A percentile compares a stretch with the other conserved stretches of the same genome.
phyloP scores from a whole-genome alignment of 768 basidiomycete species.

The Boletus subparvulus region DNA sequence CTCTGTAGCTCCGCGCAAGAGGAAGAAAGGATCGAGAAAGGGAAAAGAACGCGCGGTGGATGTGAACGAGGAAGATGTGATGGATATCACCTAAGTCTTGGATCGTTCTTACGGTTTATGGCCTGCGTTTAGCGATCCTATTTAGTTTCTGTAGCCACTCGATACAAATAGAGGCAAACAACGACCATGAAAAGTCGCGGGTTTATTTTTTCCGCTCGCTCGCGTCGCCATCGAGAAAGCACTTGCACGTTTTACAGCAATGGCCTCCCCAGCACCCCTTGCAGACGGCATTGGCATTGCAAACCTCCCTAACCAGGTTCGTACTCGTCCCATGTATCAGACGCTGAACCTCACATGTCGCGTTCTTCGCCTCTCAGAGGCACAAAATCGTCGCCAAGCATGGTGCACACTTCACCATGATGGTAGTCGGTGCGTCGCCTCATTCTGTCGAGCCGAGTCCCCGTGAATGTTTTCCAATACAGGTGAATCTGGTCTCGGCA shows the following conservation, averaged over 20 bases:
- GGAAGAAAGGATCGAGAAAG: conserved; percentile 18
- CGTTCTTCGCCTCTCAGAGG: conserved; percentile 51
- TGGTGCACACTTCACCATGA: conserved; percentile 97
- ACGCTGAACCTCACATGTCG: background rate
- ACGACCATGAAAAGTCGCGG: conserved; percentile 22
- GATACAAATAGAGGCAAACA: conserved; percentile 28
- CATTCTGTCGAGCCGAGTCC: background rate
- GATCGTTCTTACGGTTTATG: too few relatives aligned
- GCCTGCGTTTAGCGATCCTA: too few relatives aligned
- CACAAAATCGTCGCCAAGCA: conserved; percentile 99
- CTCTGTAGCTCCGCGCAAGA: conserved; percentile 11
- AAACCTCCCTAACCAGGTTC: conserved; percentile 96
- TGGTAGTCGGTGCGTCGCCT: conserved; percentile 82
- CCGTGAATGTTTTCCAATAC: conserved; percentile 3
- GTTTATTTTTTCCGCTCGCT: conserved; percentile 19
- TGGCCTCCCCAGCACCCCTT: conserved; percentile 32
- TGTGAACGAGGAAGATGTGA: conserved; percentile 13
- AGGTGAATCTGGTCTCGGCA: conserved; percentile 97
- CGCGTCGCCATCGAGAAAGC: conserved; percentile 22
- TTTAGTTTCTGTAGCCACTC: conserved; percentile 14
- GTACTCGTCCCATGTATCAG: conserved; percentile 12
- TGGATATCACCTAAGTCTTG: conserved; percentile 16
- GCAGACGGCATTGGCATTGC: conserved; percentile 89
- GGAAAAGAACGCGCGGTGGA: conserved; percentile 29
- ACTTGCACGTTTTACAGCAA: conserved; percentile 15